These are phyloP conservation scores for Silene uniflora DNA, from an alignment of 148 eudicot genomes.

Conservation along the genomic window DNA sequence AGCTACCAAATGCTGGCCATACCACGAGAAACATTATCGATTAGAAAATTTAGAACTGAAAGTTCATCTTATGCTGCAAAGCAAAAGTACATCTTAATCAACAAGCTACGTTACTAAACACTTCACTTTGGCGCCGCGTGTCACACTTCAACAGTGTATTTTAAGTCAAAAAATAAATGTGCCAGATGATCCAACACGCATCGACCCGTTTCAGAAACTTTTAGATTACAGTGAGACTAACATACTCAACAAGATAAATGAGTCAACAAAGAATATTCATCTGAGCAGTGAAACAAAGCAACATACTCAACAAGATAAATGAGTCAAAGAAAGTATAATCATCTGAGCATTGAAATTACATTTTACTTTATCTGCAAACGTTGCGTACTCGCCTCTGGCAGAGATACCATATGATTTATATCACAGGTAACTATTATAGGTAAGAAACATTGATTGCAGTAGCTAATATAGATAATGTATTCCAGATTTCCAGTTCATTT, in stretches of 20 bases:
- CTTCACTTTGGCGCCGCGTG: no score
- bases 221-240: no score
- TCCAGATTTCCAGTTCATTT: neutral
- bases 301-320: neutral
- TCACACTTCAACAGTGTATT: no score
- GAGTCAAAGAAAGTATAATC: neutral
- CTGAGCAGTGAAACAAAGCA: neutral
- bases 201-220: no score
- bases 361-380: neutral
- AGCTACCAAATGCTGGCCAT: slow-evolving; percentile 23
- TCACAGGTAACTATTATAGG: neutral
- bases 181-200: no score
- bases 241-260: neutral
- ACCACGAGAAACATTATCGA: neutral
- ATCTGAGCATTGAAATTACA: neutral
- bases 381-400: neutral
- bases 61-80: neutral
- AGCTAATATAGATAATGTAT: neutral
- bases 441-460: neutral
- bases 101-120: no score
- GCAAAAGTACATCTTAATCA: neutral
- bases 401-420: no score
- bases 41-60: neutral
- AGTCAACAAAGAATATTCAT: neutral
- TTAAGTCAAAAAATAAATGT: no score